Evolutionary conservation across 2,329 filamentous ascomycete species (phyloP).

Genomic region (Penicillium griseofulvum): DNA sequence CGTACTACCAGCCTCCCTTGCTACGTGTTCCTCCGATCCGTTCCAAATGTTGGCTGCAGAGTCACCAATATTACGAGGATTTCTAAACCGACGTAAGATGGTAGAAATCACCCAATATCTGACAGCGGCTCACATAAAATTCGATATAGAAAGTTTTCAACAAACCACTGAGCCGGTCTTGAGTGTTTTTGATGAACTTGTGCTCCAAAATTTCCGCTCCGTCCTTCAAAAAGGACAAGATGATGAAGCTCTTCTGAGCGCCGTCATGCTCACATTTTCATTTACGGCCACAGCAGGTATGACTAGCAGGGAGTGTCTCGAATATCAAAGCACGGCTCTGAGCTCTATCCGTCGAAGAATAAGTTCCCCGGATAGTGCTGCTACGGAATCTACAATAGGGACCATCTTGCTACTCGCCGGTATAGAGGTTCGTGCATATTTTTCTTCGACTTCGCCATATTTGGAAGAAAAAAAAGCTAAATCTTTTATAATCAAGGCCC

Average conservation of each 20-base stretch:
- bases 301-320: background rate
- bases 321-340: background rate
- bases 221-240: background rate
- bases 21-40: background rate
- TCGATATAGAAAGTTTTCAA: background rate
- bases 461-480: background rate
- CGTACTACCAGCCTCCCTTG: too few species aligned
- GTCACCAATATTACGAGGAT: background rate
- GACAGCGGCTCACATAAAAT: background rate
- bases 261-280: background rate
- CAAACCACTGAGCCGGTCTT: background rate
- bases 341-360: background rate
- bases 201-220: background rate
- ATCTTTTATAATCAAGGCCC: background rate
- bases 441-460: background rate
- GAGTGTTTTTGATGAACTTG: background rate
- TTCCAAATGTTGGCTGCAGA: background rate
- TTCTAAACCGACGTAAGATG: background rate
- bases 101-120: background rate
- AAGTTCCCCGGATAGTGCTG: background rate
- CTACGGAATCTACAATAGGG: background rate
- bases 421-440: background rate
- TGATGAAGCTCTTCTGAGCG: background rate
- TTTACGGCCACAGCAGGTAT: background rate
- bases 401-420: background rate